Evolutionary conservation across 2,329 filamentous ascomycete species (phyloP), one percentile per base, ranked within the genome.

Genomic region (Tolypocladium album): DNA sequence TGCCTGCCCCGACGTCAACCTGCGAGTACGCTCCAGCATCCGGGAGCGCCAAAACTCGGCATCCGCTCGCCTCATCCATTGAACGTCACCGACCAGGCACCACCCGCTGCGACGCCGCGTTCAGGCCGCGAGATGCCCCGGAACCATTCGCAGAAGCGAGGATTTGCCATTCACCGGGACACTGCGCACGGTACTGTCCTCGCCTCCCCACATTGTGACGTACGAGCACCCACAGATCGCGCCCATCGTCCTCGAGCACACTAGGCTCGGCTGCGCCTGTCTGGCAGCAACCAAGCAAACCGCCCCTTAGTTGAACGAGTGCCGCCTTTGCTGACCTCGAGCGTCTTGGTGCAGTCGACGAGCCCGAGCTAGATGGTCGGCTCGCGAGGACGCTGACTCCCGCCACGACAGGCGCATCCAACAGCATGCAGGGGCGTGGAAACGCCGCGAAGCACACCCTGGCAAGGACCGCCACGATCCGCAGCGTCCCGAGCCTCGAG

Each of bases 401-500:
- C 59, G 74, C 74, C 66, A 74, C 75, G 38, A 68, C 71, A 60
- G 73, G 73, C 69, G 66, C 70, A 56, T 67, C 74, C 66, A 76
- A 75, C 70, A 75, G 71, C 68, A 74, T 76, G 72, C 74, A 72
- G 68, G 62, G 66, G 61, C 66, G 65, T 60, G 65, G 63, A 22
- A 67, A 67, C 64, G 66, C 70, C 63, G 64, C 67, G 60, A 74
- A 74, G 64, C 66, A 73, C 61, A 66, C 66, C 61, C 53, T 73
- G 62, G 66, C 67, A 57, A 68, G 73, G 61, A 68, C 71, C n/a
- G 62, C 69, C 60, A 84, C 82, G 38, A 85, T 86, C 62, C 81
- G 83, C 63, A 78, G 81, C 59, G 82, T 86, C 43, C 75, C 77
- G 45, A 84, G 80, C 72, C 78, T 80, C 68, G 82, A 85, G 68